Conservation (phyloP, 192 early-diverging fungal genomes). For the Backusella circina region DNA sequence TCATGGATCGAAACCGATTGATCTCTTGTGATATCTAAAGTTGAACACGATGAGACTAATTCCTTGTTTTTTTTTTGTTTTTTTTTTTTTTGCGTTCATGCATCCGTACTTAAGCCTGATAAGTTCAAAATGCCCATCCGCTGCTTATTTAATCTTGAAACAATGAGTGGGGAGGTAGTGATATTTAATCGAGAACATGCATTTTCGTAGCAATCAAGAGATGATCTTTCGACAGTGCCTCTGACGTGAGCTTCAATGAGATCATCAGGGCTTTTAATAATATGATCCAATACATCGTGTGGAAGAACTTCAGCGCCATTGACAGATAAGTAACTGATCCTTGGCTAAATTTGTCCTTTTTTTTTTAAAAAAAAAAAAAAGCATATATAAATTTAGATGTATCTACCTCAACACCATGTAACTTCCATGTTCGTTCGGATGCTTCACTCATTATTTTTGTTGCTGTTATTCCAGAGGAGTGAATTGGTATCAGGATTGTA, state of each 20-base stretch:
- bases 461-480: neutral
- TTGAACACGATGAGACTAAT: neutral
- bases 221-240: neutral
- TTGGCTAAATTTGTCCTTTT: neutral
- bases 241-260: neutral
- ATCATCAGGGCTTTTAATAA: neutral
- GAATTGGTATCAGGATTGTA: neutral
- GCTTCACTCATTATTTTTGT: neutral
- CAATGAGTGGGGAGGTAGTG: neutral
- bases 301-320: neutral
- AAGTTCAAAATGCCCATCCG: neutral
- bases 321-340: neutral
- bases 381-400: no score
- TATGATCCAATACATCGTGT: neutral
- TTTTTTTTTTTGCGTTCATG: no score
- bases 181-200: neutral
- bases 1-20: neutral
- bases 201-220: neutral
- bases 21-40: neutral
- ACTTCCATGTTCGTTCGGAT: neutral
- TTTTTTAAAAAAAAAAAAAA: neutral
- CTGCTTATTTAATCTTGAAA: neutral
- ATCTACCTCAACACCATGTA: neutral
- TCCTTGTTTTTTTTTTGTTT: neutral
- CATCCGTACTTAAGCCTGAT: neutral